Evolutionary conservation across 2,329 filamentous ascomycete genomes (phyloP).

Genomic region (Pseudocercospora vitis): DNA sequence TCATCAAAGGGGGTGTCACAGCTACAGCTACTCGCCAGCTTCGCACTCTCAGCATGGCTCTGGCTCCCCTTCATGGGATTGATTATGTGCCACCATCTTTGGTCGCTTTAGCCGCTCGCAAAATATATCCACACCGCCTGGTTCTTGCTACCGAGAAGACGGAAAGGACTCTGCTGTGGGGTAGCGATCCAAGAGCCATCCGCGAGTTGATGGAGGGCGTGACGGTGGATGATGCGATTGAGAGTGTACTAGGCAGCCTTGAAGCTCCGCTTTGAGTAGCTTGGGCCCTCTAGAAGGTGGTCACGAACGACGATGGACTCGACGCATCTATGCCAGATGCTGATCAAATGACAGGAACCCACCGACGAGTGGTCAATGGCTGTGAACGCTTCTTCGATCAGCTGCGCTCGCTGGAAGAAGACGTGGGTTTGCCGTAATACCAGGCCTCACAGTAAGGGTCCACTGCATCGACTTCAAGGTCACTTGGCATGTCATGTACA

Average conservation of each 20-base stretch:
- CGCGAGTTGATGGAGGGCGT: conserved; percentile 62
- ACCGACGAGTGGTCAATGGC: too few relatives aligned
- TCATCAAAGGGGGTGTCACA: conserved; percentile 74
- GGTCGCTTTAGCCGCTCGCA: conserved; percentile 76
- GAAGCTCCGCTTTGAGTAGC: conserved; percentile 52
- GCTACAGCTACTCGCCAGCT: conserved; percentile 78
- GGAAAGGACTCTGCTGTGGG: conserved; percentile 91
- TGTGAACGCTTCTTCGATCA: too few relatives aligned
- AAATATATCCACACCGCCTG: conserved; percentile 86
- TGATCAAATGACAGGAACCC: too few relatives aligned
- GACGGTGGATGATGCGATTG: conserved; percentile 57
- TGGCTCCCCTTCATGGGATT: conserved; percentile 79
- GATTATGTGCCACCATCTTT: conserved; percentile 82
- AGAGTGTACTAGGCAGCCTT: conserved; percentile 58
- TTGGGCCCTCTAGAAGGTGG: not conserved
- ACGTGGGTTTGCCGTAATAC: too few relatives aligned
- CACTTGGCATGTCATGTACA: too few relatives aligned
- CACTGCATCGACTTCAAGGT: too few relatives aligned
- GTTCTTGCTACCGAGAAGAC: conserved; percentile 65
- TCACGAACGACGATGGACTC: not conserved
- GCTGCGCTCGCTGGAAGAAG: too few relatives aligned
- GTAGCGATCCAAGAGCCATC: conserved; percentile 73
- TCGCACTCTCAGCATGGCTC: conserved; percentile 52
- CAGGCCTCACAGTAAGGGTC: too few relatives aligned
- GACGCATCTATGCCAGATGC: not conserved